A percentile compares a stretch with the other conserved stretches of the same genome.
phyloP scores from a whole-genome alignment of 106 monocot species.

The Apostasia shenzhenica region DNA sequence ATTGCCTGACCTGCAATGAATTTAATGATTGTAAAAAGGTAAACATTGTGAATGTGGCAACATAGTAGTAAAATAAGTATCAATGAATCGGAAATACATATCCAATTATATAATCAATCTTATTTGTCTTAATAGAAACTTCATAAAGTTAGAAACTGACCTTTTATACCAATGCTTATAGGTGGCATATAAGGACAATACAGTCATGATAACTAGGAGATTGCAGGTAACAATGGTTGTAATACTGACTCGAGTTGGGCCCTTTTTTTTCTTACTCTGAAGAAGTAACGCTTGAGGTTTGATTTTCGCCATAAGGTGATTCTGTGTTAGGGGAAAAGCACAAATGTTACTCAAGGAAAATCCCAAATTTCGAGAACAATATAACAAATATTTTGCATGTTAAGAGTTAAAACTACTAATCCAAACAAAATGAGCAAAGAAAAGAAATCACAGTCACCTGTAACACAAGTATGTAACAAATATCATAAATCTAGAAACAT shows the following conservation, averaged over 20 bases:
- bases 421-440: too few relatives aligned
- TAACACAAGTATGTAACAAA: too few relatives aligned
- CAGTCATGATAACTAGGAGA: constrained; percentile 44
- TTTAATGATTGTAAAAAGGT: background rate
- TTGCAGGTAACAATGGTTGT: constrained; percentile 53
- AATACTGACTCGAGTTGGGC: constrained; percentile 37
- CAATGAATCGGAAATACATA: background rate
- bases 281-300: constrained; percentile 61
- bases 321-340: background rate
- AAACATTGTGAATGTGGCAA: background rate
- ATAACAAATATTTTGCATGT: too few relatives aligned
- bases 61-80: background rate
- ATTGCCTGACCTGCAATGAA: constrained; percentile 28
- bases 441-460: too few relatives aligned
- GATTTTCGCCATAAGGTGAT: constrained; percentile 62
- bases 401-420: too few relatives aligned
- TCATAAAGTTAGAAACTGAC: constrained; percentile 17
- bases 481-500: too few relatives aligned
- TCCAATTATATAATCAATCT: background rate
- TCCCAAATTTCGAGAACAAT: background rate
- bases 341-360: constrained; percentile 1
- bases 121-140: background rate
- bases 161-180: constrained; percentile 57
- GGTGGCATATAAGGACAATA: constrained; percentile 45
- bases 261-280: constrained; percentile 74